Percentiles rank a stretch among this genome's conserved stretches.
phyloP scores from a whole-genome alignment of 306 rosid species.

The Cucurbita maxima region DNA sequence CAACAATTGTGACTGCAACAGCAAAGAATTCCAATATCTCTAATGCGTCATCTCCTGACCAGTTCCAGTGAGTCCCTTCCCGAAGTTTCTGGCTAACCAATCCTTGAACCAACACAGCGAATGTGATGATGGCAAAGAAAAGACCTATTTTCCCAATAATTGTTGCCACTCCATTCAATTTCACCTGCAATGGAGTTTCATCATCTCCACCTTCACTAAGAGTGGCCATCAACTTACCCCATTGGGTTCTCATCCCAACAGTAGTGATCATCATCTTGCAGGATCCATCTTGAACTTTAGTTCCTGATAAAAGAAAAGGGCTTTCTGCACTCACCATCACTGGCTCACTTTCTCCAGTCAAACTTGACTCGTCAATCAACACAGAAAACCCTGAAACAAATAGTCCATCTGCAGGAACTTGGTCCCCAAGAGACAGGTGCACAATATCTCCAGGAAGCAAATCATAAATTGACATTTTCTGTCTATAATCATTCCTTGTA shows the following conservation, averaged over 20 bases:
- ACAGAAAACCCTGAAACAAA: constrained; percentile 79
- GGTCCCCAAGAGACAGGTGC: constrained; percentile 79
- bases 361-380: constrained; percentile 78
- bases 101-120: constrained; percentile 77
- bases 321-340: constrained; percentile 49
- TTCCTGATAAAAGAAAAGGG: constrained; percentile 89
- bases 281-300: constrained; percentile 90
- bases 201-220: constrained; percentile 95
- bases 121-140: constrained; percentile 69
- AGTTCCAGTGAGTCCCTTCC: constrained; percentile 49
- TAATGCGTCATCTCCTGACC: constrained; percentile 78
- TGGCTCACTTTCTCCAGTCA: constrained; percentile 95
- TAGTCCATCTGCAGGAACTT: constrained; percentile 89
- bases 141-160: constrained; percentile 87
- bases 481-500: constrained; percentile 74
- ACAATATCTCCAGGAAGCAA: constrained; percentile 91
- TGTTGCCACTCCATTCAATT: constrained; percentile 93
- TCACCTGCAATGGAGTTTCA: constrained; percentile 94
- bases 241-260: constrained; percentile 96
- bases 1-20: constrained; percentile 81
- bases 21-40: constrained; percentile 75
- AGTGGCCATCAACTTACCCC: constrained; percentile 97
- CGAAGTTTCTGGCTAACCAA: constrained; percentile 37
- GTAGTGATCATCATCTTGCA: constrained; percentile 85
- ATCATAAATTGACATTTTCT: constrained; percentile 84